Base-by-base conservation (phyloP, 805 yeast genomes). In the Henningerozyma blattae region DNA sequence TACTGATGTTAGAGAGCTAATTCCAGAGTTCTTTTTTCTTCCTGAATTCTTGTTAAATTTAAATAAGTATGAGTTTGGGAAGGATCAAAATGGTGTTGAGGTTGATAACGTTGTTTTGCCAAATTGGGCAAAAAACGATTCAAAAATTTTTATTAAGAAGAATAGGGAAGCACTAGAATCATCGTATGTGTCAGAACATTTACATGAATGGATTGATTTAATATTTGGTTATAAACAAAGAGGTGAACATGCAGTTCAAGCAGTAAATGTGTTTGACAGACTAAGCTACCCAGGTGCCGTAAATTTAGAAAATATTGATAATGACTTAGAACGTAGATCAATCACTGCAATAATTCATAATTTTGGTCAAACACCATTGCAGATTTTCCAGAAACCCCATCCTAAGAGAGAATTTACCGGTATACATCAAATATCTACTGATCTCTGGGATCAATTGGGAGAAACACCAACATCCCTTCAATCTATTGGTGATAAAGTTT, bases 351-450 rank as follows among this genome's bases (percentile, higher is more conserved):
- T 81, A 45, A 85, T 85, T 33, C 91, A 86, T 50, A 85, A 85
- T 54, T 85, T 85, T 64, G 95, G 95, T 0, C 95, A 85, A 50
- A 85, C 94, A 0, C 95, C 95, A 1, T 49, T 69, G 32, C 82
- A 79, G 44, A 59, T 86, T 9, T 83, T 86, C 45, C 61, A 59
- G 14, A 68, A 67, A 33, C 78, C 86, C 0, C 95, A 85, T 53
- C 77, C 80, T 1, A 41, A 48, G 18, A 62, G 67, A 28, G 12
- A 8, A n/a, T 27, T 15, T 22, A 8, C 5, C 12, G 32, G n/a
- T n/a, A n/a, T 14, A 5, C 17, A 30, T 20, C 8, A 5, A 10
- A 4, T 30, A 12, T 12, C 20, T 14, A 4, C 15, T 4, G n/a
- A n/a, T n/a, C 9, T n/a, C 4, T 30, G 32, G 32, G 26, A 20